Evolutionary conservation across 352 stramenopile genomes (phyloP).

Genomic region (Aphanomyces astaci): DNA sequence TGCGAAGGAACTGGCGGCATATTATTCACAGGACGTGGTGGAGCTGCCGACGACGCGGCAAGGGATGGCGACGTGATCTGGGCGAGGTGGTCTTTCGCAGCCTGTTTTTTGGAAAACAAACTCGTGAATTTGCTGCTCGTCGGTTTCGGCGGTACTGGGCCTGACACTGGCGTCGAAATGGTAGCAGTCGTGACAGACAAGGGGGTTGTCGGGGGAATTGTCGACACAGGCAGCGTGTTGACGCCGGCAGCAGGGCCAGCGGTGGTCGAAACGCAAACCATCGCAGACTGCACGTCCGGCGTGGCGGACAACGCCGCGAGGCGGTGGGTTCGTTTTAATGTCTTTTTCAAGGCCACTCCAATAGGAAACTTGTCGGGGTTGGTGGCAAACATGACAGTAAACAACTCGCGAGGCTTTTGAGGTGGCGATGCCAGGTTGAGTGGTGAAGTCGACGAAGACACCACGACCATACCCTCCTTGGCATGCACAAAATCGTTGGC

Average conservation of each 20-base stretch:
- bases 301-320: slow-evolving; percentile 9
- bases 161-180: too few species aligned
- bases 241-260: too few species aligned
- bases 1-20: not conserved
- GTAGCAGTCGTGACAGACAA: not conserved
- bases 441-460: not conserved
- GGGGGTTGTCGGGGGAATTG: too few species aligned
- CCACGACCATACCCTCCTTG: slow-evolving; percentile 1
- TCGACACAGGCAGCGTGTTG: too few species aligned
- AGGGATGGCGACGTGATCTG: not conserved
- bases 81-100: not conserved
- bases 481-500: slow-evolving; percentile 12
- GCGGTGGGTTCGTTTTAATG: slow-evolving; percentile 6
- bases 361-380: slow-evolving; percentile 4
- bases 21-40: not conserved
- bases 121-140: not conserved
- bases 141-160: not conserved
- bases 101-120: not conserved
- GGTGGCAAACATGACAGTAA: not conserved
- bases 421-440: not conserved
- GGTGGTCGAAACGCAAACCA: not conserved
- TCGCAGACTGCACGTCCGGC: not conserved
- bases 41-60: not conserved
- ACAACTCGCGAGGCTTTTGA: not conserved
- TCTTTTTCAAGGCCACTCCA: not conserved